Evolutionary conservation across 1,139 yeast genomes (phyloP).

Genomic region (Taphrina populina): DNA sequence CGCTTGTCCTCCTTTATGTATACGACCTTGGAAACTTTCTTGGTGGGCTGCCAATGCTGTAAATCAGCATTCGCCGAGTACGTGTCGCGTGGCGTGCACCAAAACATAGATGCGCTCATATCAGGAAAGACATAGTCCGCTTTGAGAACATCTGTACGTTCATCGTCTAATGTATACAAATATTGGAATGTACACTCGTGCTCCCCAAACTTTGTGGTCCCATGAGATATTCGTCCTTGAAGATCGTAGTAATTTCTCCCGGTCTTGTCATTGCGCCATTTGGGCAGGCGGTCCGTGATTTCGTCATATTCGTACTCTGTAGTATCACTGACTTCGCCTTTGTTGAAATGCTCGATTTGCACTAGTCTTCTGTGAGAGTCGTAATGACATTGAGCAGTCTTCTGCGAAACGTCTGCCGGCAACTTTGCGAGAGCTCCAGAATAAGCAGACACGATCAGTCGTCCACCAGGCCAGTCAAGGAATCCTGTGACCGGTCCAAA

Average conservation of each 20-base stretch:
- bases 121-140: not conserved
- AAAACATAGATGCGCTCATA: not conserved
- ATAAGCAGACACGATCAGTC: not conserved
- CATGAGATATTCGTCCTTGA: constrained; percentile 5
- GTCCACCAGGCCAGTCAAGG: not conserved
- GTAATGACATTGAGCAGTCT: not conserved
- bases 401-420: constrained; percentile 3
- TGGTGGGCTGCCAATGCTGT: not conserved
- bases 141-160: not conserved
- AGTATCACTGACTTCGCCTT: not conserved
- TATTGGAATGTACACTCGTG: not conserved
- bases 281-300: not conserved
- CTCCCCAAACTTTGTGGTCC: not conserved
- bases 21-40: constrained; percentile 2
- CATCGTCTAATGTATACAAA: not conserved
- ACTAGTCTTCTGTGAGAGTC: not conserved
- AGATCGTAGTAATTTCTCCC: not conserved
- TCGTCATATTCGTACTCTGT: constrained; percentile 1
- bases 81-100: constrained; percentile 7
- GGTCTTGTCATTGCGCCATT: not conserved
- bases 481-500: constrained; percentile 9
- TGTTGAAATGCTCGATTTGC: not conserved
- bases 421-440: not conserved
- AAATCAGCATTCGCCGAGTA: not conserved
- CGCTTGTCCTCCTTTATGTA: not conserved